phyloP scores from a whole-genome alignment of 2,329 filamentous ascomycete genomes.

The Phialocephala subalpina region DNA sequence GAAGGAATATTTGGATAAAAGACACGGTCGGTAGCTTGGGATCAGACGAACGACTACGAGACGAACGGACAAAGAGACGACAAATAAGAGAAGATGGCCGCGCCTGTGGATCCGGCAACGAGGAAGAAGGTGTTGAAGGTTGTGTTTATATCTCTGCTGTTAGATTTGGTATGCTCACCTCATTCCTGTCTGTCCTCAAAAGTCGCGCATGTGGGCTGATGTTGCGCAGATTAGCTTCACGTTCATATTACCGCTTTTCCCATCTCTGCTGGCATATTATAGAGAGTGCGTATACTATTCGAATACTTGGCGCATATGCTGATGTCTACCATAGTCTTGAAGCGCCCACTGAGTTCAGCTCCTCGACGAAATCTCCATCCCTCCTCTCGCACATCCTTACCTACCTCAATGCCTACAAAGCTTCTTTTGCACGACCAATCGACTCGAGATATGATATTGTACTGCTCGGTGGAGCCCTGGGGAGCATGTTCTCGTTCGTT shows the following conservation, averaged over 20 bases:
- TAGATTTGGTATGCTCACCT: constrained; percentile 77
- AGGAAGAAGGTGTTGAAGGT: constrained; percentile 87
- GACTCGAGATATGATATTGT: constrained; percentile 98
- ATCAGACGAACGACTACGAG: background rate
- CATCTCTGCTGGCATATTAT: constrained; percentile 95
- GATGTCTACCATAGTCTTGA: constrained; percentile 68
- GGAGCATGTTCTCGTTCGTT: constrained; percentile 81
- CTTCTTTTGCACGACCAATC: constrained; percentile 89
- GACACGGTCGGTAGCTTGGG: background rate
- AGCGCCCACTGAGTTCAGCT: constrained; percentile 54
- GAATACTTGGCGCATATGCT: constrained; percentile 49
- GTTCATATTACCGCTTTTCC: constrained; percentile 96
- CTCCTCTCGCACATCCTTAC: constrained; percentile 81
- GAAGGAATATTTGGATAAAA: background rate
- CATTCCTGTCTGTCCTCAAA: background rate
- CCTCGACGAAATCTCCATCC: constrained; percentile 59
- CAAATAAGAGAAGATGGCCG: constrained; percentile 36
- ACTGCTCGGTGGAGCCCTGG: constrained; percentile 89
- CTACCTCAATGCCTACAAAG: constrained; percentile 94
- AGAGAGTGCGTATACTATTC: constrained; percentile 67
- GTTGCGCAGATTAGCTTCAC: constrained; percentile 68
- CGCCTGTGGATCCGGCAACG: constrained; percentile 57
- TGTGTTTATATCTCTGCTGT: constrained; percentile 85
- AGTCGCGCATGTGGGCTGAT: constrained; percentile 15
- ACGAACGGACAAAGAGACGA: background rate